Conservation (phyloP, 2,329 filamentous ascomycete species). For the Parafenestella ontariensis region DNA sequence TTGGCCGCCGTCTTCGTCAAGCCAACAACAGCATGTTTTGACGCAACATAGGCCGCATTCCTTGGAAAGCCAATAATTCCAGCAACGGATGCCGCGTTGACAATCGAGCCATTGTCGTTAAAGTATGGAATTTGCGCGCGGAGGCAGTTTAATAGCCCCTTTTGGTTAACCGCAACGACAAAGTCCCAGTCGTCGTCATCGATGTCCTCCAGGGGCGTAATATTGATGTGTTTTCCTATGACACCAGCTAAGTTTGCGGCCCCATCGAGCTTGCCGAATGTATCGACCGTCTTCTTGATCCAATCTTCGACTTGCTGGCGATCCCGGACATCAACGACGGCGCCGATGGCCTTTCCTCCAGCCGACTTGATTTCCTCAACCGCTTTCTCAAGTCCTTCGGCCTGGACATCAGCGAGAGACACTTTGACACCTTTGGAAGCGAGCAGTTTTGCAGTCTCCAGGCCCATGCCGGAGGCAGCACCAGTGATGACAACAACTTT, state of each 20-base stretch:
- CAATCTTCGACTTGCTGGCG: conserved; percentile 58
- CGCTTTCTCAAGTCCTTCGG: conserved; percentile 18
- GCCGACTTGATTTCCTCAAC: conserved; percentile 15
- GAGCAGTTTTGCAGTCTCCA: conserved; percentile 25
- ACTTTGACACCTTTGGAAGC: conserved; percentile 30
- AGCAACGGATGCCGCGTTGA: conserved; percentile 59
- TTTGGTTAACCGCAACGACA: conserved; percentile 47
- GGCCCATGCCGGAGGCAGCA: conserved; percentile 35
- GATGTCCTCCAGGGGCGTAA: conserved; percentile 30
- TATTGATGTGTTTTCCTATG: conserved; percentile 34
- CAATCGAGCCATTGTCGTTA: conserved; percentile 42
- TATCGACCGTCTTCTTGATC: conserved; percentile 53
- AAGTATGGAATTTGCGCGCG: conserved; percentile 51
- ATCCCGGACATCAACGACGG: conserved; percentile 58
- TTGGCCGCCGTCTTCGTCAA: conserved; percentile 49
- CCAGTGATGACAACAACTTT: conserved; percentile 39
- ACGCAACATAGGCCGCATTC: conserved; percentile 43
- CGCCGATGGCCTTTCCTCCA: conserved; percentile 36
- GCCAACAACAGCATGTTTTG: conserved; percentile 50
- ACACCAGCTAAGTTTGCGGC: conserved; percentile 55
- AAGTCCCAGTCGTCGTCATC: conserved; percentile 48
- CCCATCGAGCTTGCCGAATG: conserved; percentile 54
- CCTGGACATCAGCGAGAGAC: conserved; percentile 37
- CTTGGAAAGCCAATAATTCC: conserved; percentile 54
- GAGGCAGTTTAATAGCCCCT: conserved; percentile 47